Evolutionary conservation across 306 rosid genomes (phyloP).

Genomic region (Begonia fuchsioides): DNA sequence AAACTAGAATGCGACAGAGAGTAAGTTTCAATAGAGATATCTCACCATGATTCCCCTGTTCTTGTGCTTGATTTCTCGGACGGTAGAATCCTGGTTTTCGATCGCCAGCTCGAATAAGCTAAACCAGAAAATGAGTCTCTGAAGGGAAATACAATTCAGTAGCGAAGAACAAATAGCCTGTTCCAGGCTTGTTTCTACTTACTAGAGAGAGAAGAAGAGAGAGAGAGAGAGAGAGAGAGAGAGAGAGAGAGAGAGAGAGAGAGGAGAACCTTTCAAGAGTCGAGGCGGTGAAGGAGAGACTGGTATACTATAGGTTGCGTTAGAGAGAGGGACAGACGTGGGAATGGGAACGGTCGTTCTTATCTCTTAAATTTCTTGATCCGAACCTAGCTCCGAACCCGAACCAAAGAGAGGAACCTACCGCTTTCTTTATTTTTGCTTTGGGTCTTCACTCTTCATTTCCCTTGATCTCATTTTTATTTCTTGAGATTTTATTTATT

Average conservation of each 20-base stretch:
- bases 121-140: background rate
- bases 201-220: background rate
- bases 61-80: constrained; percentile 81
- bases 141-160: too few relatives aligned
- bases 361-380: constrained; percentile 74
- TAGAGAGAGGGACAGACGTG: constrained; percentile 14
- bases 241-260: constrained; percentile 3
- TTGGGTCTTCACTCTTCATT: too few relatives aligned
- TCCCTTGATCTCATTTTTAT: too few relatives aligned
- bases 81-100: constrained; percentile 59
- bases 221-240: too few relatives aligned
- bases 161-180: constrained; percentile 1
- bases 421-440: constrained; percentile 46
- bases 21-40: background rate
- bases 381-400: constrained; percentile 15
- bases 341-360: constrained; percentile 32
- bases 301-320: constrained; percentile 42
- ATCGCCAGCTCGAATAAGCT: constrained; percentile 56
- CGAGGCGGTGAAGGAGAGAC: constrained; percentile 31
- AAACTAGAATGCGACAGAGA: too few relatives aligned
- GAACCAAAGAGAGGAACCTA: constrained; percentile 31
- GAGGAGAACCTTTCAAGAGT: constrained; percentile 10
- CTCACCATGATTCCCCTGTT: constrained; percentile 81
- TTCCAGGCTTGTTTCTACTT: background rate
- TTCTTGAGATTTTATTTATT: too few relatives aligned